Percentiles rank a stretch among this genome's conserved stretches.
These are phyloP conservation scores for Aspergillus bertholletiae DNA, from an alignment of 495 filamentous ascomycete genomes.

Conservation along the genomic window DNA sequence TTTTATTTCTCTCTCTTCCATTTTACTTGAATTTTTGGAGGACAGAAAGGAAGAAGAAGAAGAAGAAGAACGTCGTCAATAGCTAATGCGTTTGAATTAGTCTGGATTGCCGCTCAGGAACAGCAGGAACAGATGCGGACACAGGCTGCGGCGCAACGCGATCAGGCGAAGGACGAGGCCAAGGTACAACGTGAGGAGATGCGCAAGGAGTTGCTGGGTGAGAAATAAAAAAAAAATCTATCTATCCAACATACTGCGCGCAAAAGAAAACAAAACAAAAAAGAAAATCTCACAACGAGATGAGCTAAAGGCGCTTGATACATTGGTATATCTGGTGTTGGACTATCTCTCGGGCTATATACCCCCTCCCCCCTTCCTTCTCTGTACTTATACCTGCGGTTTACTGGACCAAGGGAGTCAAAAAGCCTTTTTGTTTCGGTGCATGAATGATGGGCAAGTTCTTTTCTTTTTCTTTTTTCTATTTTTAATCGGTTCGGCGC, in stretches of 20 bases:
- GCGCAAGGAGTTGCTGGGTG: slow-evolving; percentile 46
- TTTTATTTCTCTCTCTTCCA: too few species aligned
- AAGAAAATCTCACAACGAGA: too few species aligned
- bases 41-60: too few species aligned
- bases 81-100: too few species aligned
- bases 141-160: slow-evolving; percentile 44
- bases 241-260: too few species aligned
- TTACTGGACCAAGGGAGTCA: background rate
- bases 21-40: too few species aligned
- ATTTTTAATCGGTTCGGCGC: background rate
- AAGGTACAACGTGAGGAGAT: slow-evolving; percentile 53
- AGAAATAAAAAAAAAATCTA: too few species aligned
- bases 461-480: background rate
- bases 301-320: too few species aligned
- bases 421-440: slow-evolving; percentile 3
- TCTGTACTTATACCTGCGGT: slow-evolving; percentile 9
- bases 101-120: slow-evolving; percentile 72
- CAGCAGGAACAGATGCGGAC: slow-evolving; percentile 49
- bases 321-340: background rate
- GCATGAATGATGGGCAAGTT: background rate
- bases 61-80: too few species aligned
- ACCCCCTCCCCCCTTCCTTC: background rate
- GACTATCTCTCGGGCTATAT: too few species aligned
- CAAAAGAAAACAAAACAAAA: too few species aligned
- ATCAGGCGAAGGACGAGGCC: slow-evolving; percentile 47